Evolutionary conservation across 2,329 filamentous ascomycete species (phyloP).

Genomic region (Sclerotinia nivalis): DNA sequence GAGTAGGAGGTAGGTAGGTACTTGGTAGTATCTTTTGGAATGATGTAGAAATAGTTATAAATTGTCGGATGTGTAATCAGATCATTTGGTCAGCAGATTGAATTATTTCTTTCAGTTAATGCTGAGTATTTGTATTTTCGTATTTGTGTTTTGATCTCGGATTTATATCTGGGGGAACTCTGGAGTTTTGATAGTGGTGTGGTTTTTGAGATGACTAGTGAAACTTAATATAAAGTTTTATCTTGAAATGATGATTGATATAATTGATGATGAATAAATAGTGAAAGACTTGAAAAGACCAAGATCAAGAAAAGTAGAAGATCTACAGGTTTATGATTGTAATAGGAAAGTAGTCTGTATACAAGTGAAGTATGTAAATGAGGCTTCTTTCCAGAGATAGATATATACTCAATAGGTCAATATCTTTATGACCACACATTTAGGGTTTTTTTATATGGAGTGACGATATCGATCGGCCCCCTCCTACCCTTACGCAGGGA

Average conservation of each 20-base stretch:
- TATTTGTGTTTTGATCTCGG: not conserved
- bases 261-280: not conserved
- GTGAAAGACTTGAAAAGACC: not conserved
- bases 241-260: not conserved
- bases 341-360: not conserved
- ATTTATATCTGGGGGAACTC: not conserved
- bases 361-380: not conserved
- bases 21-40: slow-evolving; percentile 15
- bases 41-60: slow-evolving; percentile 12
- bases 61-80: slow-evolving; percentile 13
- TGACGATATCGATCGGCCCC: slow-evolving; percentile 10
- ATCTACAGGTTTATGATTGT: slow-evolving; percentile 3
- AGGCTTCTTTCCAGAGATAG: not conserved
- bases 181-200: not conserved
- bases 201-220: not conserved
- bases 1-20: not conserved
- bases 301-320: not conserved
- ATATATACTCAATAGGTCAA: not conserved
- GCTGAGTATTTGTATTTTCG: not conserved
- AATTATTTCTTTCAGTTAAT: not conserved
- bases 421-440: slow-evolving; percentile 1
- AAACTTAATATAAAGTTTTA: not conserved
- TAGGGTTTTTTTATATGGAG: not conserved
- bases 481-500: slow-evolving; percentile 1
- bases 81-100: slow-evolving; percentile 20